Base-by-base conservation (phyloP, 805 yeast genomes). In the Starmerella kuoi region DNA sequence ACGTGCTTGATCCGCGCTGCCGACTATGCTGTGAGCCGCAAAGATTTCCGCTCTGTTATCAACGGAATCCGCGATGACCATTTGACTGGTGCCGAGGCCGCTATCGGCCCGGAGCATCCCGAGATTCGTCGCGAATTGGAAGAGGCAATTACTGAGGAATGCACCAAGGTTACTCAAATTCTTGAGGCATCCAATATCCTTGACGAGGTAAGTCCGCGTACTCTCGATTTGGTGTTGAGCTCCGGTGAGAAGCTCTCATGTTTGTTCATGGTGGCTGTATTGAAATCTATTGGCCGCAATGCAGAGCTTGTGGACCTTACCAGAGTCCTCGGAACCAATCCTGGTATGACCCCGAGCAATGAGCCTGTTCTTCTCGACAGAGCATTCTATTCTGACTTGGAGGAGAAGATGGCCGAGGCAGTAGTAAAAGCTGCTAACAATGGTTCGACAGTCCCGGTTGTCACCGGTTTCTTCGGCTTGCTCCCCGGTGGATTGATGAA, bases 401-500 rank as follows among this genome's bases (percentile, higher is more conserved):
- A 78, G 3, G 54, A 56, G 8, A 58, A 60, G 41, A 68, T 80
- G 51, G 79, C 77, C 14, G 62, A 60, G 20, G 67, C 60, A 42
- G 64, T 77, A 14, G 40, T 50, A 11, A 55, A 54, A 3, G 54
- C 53, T 21, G 18, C 41, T 11, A 14, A 14, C 11, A 35, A 22
- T 18, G 65, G 61, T 5, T 55, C 56, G 37, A 59, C 71, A 14
- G 78, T 87, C 19, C 98, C 98, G 1, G 95, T 91, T 1, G 69
- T 91, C 44, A 91, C 98, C 24, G 98, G 98, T 2, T 91, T 84
- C 61, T 91, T 91, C 55, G 98, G 98, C 22, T 68, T 76, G 28
- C 81, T 91, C n/a, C 97, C 96, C 26, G 96, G 95, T 50, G 97
- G 98, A 14, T 66, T 91, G 43, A 67, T 91, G 51, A 80, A 80